These are phyloP conservation scores for Fusarium metavorans DNA, from an alignment of 2,329 filamentous ascomycete species.

Conservation along the genomic window DNA sequence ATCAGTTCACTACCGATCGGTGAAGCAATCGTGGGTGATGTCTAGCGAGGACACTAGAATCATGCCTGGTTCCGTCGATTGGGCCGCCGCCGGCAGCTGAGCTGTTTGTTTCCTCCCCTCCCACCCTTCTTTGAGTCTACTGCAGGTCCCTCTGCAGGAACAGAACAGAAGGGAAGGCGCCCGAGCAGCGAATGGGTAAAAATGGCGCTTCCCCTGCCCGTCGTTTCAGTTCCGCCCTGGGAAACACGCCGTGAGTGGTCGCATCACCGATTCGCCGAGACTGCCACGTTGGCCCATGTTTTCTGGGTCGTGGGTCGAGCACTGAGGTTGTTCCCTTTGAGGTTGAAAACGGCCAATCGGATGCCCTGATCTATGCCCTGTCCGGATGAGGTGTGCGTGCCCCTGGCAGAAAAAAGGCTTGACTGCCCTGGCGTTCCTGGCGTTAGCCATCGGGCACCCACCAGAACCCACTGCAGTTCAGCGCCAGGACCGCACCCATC, in stretches of 20 bases:
- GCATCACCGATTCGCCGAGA: slow-evolving; percentile 14
- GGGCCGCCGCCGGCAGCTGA: slow-evolving; percentile 1
- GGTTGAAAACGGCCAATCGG: slow-evolving; percentile 28
- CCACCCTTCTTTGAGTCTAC: too few species aligned
- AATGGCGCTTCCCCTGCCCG: slow-evolving; percentile 18
- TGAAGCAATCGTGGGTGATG: not conserved
- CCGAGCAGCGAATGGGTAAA: slow-evolving; percentile 6
- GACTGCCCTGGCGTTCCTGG: slow-evolving; percentile 13
- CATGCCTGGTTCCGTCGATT: slow-evolving; percentile 22
- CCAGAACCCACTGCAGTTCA: slow-evolving; percentile 7
- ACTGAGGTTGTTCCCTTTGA: slow-evolving; percentile 16
- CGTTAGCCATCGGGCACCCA: not conserved
- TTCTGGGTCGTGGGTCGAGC: slow-evolving; percentile 5
- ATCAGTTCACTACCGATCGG: not conserved
- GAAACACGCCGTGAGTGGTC: slow-evolving; percentile 10
- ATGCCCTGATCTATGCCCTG: slow-evolving; percentile 2
- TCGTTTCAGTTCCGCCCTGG: slow-evolving; percentile 31
- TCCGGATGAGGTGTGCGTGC: slow-evolving; percentile 3
- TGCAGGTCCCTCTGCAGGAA: too few species aligned
- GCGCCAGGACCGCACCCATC: slow-evolving; percentile 17
- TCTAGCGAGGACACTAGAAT: slow-evolving; percentile 4
- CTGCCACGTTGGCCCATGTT: slow-evolving; percentile 38
- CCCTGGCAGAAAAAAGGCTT: slow-evolving; percentile 24
- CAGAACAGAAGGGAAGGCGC: not conserved
- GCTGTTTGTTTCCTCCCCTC: too few species aligned